Base-by-base conservation (phyloP, 2,329 filamentous ascomycete species). In the Rhinocladiella similis region DNA sequence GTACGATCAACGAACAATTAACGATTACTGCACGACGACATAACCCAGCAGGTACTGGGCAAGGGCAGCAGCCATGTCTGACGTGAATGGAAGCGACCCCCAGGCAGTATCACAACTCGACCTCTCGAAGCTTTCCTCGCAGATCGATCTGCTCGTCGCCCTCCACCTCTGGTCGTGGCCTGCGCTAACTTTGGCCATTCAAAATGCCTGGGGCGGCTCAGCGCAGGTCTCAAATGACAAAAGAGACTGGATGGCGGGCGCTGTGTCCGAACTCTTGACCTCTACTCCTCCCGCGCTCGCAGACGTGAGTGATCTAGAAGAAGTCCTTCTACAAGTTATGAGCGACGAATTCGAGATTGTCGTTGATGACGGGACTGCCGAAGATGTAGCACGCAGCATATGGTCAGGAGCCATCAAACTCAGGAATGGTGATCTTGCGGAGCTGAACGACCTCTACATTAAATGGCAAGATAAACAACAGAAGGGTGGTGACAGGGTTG, bases 221-320 rank as follows among this genome's bases (percentile, higher is more conserved):
- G 47, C 60, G 9, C 50, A 57, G 35, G 86, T 91, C 68, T 88
- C 86, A 19, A 73, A 80, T 59, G 91, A 95, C 74, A 97, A 97
- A 78, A 89, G 93, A 68, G 93, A 96, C 80, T 97, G 92, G 93
- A 90, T 99, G 68, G 93, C 90, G 50, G 92, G 91, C 62, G 89
- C 89, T 42, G 81, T 97, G 51, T 88, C 87, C 57, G 90, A 96
- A 22, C 84, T 96, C 61, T 88, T 97, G 65, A 59, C 61, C 1
- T 62, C 63, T 10, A 78, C 68, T 16, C 73, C 78, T 10, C 74
- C 78, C 3, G 79, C 84, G 1, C 78, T 84, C 53, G 85, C 89
- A 10, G 89, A 96, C 65, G 77, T 82, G 16, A 85, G 88, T 62
- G 91, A 97, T 66, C 78, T 97, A 42, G 93, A 97, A 77, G 82